phyloP scores from a whole-genome alignment of 2,329 filamentous ascomycete species.

The Chalaropsis ovoidea region DNA sequence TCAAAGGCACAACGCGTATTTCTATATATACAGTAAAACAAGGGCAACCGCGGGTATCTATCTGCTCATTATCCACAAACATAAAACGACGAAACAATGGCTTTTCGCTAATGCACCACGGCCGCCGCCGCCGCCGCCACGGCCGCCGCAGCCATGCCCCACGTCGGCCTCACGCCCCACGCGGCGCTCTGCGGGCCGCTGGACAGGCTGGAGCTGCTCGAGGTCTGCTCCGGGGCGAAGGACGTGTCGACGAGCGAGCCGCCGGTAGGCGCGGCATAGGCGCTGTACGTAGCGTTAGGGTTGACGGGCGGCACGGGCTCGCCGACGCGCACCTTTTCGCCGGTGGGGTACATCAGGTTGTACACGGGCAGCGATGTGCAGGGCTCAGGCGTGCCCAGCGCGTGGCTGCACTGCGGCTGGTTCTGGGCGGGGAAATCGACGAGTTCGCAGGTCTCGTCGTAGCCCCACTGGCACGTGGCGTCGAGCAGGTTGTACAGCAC shows the following conservation, averaged over 20 bases:
- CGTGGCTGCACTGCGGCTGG: slow-evolving; percentile 43
- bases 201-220: neutral
- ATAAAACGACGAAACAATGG: slow-evolving; percentile 5
- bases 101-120: neutral
- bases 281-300: slow-evolving; percentile 19
- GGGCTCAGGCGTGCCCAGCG: slow-evolving; percentile 33
- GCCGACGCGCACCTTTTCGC: slow-evolving; percentile 31
- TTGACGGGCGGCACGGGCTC: slow-evolving; percentile 1
- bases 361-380: slow-evolving; percentile 37
- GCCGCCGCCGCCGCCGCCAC: neutral
- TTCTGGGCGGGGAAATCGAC: slow-evolving; percentile 39
- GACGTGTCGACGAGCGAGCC: neutral
- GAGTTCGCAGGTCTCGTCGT: slow-evolving; percentile 43
- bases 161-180: slow-evolving; percentile 5
- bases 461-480: slow-evolving; percentile 40
- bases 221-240: neutral
- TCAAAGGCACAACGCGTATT: neutral
- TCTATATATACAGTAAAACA: neutral
- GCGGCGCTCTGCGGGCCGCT: slow-evolving; percentile 3
- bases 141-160: neutral
- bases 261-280: neutral
- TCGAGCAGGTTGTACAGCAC: slow-evolving; percentile 46
- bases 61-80: slow-evolving; percentile 6
- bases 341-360: slow-evolving; percentile 45
- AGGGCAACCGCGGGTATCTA: slow-evolving; percentile 6